Evolutionary conservation across 2,329 filamentous ascomycete species (phyloP).

Genomic region (Penicillium sclerotiorum): DNA sequence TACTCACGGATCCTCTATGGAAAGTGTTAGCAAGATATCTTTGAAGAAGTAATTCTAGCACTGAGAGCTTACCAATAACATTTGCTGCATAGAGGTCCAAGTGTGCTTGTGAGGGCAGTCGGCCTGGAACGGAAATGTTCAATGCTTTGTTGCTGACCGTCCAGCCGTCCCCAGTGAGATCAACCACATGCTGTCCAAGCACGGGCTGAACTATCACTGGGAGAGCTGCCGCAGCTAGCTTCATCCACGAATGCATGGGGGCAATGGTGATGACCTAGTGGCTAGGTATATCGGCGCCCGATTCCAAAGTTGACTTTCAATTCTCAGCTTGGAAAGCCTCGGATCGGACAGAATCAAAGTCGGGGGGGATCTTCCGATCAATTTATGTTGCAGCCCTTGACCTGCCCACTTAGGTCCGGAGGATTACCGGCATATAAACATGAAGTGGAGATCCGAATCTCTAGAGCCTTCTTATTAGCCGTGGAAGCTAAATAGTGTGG

Average conservation of each 20-base stretch:
- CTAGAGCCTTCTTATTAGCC: not conserved
- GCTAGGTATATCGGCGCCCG: too few species aligned
- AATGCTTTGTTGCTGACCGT: constrained; percentile 48
- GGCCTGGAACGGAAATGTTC: constrained; percentile 57
- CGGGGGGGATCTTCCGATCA: not conserved
- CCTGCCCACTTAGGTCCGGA: not conserved
- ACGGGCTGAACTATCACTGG: constrained; percentile 13
- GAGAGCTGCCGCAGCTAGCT: constrained; percentile 20
- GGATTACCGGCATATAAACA: not conserved
- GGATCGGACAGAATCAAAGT: not conserved
- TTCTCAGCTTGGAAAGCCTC: not conserved
- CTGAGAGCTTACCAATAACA: constrained; percentile 57
- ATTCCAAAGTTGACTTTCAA: too few species aligned
- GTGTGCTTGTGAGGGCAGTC: constrained; percentile 61
- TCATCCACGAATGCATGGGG: constrained; percentile 24
- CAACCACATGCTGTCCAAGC: constrained; percentile 39
- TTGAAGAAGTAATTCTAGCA: not conserved
- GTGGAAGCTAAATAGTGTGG: not conserved
- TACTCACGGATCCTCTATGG: constrained; percentile 39
- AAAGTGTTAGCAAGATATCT: not conserved
- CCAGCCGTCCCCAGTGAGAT: constrained; percentile 49
- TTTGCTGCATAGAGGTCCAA: constrained; percentile 58
- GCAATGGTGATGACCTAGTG: too few species aligned
- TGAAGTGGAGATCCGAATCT: constrained; percentile 5
- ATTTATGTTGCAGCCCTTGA: constrained; percentile 2